Evolutionary conservation across 495 filamentous ascomycete genomes (phyloP).

Genomic region (Peziza echinospora): DNA sequence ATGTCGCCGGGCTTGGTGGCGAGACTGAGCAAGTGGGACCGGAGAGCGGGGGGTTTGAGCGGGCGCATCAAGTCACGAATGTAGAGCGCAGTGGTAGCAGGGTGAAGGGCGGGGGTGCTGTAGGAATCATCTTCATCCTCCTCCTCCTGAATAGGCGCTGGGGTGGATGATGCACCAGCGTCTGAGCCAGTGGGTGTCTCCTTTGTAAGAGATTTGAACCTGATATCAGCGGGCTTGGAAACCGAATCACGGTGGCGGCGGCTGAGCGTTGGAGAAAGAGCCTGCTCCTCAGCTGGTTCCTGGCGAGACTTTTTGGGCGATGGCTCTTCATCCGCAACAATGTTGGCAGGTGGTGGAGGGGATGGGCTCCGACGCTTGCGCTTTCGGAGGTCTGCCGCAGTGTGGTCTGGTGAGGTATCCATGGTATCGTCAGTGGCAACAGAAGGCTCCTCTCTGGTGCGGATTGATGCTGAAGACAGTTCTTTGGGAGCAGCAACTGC

Average conservation of each 20-base stretch:
- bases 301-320: neutral
- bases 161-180: neutral
- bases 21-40: conserved; percentile 42
- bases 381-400: conserved; percentile 28
- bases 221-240: conserved; percentile 1
- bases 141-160: neutral
- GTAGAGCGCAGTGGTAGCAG: conserved; percentile 68
- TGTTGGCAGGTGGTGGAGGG: conserved; percentile 33
- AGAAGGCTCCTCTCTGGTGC: no score
- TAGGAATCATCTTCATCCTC: conserved; percentile 3
- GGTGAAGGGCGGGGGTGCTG: conserved; percentile 43
- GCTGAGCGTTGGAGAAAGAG: no score
- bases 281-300: no score
- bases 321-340: neutral
- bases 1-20: no score
- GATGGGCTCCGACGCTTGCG: conserved; percentile 53
- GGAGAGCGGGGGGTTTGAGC: conserved; percentile 40
- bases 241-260: no score
- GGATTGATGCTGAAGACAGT: no score
- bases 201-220: conserved; percentile 4
- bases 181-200: neutral
- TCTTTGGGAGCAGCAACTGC: no score
- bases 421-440: conserved; percentile 13
- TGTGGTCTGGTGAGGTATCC: conserved; percentile 30
- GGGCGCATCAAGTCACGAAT: conserved; percentile 84